Conservation (phyloP, 1,284 basidiomycete species). For the Trichosporon inkin region DNA sequence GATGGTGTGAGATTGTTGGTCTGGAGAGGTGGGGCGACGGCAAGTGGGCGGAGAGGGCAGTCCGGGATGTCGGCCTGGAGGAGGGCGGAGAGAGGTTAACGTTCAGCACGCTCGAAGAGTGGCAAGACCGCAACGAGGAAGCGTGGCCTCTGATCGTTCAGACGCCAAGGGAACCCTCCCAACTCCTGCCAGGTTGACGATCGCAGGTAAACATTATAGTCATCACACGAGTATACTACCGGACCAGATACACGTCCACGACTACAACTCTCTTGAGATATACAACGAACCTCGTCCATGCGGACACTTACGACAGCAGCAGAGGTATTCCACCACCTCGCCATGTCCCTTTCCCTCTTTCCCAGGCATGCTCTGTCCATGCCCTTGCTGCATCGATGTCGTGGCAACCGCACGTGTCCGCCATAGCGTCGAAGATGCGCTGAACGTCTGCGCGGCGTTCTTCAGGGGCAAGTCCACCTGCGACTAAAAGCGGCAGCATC, state of each 20-base stretch:
- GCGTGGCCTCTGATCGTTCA: neutral
- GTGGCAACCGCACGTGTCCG: constrained; percentile 16
- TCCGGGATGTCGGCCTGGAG: neutral
- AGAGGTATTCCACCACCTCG: neutral
- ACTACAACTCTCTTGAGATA: too few relatives aligned
- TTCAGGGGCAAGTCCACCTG: constrained; percentile 3
- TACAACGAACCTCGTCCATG: too few relatives aligned
- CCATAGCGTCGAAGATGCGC: constrained; percentile 18
- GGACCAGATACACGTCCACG: too few relatives aligned
- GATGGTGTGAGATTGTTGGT: neutral
- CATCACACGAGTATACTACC: too few relatives aligned
- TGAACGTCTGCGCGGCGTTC: constrained; percentile 6
- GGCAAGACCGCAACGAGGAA: neutral
- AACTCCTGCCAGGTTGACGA: too few relatives aligned
- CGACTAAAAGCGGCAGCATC: constrained; percentile 16
- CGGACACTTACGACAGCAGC: neutral
- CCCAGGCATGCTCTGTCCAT: constrained; percentile 14
- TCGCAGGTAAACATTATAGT: too few relatives aligned
- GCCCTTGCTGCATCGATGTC: constrained; percentile 13
- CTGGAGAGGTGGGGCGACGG: neutral
- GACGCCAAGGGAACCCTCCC: neutral
- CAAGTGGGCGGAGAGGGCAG: neutral
- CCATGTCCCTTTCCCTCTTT: neutral
- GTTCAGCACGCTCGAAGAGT: neutral
- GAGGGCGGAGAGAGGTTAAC: neutral